Evolutionary conservation across 805 yeast genomes (phyloP).

Genomic region (Kodamaea restingae): DNA sequence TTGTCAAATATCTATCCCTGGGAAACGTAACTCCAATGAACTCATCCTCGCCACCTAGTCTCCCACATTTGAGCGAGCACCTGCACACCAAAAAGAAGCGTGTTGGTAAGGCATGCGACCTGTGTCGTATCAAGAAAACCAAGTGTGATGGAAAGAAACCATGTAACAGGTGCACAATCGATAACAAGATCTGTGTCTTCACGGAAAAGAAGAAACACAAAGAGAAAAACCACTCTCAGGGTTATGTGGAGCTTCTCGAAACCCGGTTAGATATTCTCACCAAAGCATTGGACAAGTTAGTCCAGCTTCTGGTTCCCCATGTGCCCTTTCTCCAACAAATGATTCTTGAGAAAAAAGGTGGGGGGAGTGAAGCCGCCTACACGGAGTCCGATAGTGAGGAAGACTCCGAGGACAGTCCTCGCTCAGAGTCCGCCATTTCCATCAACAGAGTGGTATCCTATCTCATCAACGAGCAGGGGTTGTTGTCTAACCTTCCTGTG

Average conservation of each 20-base stretch:
- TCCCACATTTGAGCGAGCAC: conserved; percentile 5
- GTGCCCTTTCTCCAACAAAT: conserved; percentile 14
- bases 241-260: conserved; percentile 62
- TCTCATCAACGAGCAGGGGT: conserved; percentile 38
- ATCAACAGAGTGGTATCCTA: conserved; percentile 46
- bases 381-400: conserved; percentile 5
- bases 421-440: conserved; percentile 25
- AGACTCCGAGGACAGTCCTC: conserved; percentile 3
- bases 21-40: too few species aligned
- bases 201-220: conserved; percentile 51
- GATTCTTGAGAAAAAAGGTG: conserved; percentile 9
- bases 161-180: conserved; percentile 51
- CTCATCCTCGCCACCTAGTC: conserved; percentile 1
- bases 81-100: conserved; percentile 41
- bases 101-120: conserved; percentile 63
- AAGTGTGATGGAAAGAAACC: conserved; percentile 63
- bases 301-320: conserved; percentile 20
- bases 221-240: conserved; percentile 55
- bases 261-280: conserved; percentile 52
- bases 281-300: conserved; percentile 44
- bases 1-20: too few species aligned
- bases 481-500: conserved; percentile 35
- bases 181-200: conserved; percentile 57
- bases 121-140: conserved; percentile 59
- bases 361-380: conserved; percentile 3